Base-by-base conservation (phyloP, 2,329 filamentous ascomycete species). In the Aureobasidium sp. region DNA sequence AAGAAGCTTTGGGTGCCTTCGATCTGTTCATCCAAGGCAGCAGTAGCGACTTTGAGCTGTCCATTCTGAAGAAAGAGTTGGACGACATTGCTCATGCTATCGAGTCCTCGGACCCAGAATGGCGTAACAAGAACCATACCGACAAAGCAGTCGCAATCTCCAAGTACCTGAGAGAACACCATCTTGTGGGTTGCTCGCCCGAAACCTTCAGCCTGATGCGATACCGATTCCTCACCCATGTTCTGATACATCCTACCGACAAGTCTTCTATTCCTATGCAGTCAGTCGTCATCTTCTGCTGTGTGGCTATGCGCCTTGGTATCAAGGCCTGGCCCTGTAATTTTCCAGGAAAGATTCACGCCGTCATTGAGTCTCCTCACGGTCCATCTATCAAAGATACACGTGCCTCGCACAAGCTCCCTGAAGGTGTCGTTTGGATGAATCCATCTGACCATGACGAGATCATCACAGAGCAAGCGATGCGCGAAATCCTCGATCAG, bases 141-240 rank as follows among this genome's bases (percentile, higher is more conserved):
- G 73, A 83, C 62, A 89, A 87, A 72, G 90, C 92, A 0, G 73
- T 88, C 42, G 76, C 79, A 1, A 77, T 96, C 41, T 86, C 87
- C 20, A 77, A 77, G 9, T 96, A 89, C 79, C 77, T 97, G 48
- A 84, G 86, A 61, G 72, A 75, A 2, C 82, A 85, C 41, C 85
- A 88, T 61, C 82, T 96, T 66, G 84, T 84, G 1, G 91, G 91
- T 48, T 82, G 91, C 62, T 49, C 60, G 7, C 76, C 84, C n/a
- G 83, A 85, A 8, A 84, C 87, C 61, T 97, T 94, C 71, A 86
- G 90, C 67, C 87, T 88, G 63, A 76, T 97, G 63, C 85, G 89
- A 65, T 96, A 97, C 74, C 95, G 90, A 68, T 89, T 96, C 68
- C 86, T 99, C 62, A 89, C 96, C 68, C 86, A 97, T 62, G 91